phyloP scores from a whole-genome alignment of 2,329 filamentous ascomycete genomes.

The Sclerotinia sclerotiorum region DNA sequence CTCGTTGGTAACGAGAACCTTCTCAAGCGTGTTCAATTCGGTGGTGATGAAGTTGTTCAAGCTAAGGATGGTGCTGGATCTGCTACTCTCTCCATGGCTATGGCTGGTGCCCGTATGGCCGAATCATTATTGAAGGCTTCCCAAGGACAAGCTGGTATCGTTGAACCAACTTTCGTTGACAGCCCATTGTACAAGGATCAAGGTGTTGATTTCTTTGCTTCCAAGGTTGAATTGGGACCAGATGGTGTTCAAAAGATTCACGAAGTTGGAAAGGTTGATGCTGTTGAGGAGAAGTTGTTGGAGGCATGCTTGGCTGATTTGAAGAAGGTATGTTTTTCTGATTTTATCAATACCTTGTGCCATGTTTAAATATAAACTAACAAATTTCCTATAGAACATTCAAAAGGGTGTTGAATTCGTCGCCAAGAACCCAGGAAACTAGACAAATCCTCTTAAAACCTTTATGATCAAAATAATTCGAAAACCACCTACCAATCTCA shows the following conservation, averaged over 20 bases:
- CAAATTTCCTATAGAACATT: constrained; percentile 94
- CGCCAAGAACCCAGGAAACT: constrained; percentile 29
- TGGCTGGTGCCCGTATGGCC: constrained; percentile 81
- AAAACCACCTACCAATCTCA: neutral
- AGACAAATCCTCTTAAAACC: constrained; percentile 13
- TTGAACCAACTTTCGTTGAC: constrained; percentile 97
- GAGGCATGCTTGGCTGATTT: constrained; percentile 81
- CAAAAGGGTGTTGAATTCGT: constrained; percentile 86
- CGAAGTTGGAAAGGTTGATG: constrained; percentile 80
- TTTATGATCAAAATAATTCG: constrained; percentile 8
- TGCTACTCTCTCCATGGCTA: constrained; percentile 97
- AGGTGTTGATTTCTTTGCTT: constrained; percentile 96
- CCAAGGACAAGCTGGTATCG: constrained; percentile 89
- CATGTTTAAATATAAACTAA: constrained; percentile 84
- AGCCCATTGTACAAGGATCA: constrained; percentile 98
- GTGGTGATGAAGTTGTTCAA: constrained; percentile 98
- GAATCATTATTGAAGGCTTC: constrained; percentile 91
- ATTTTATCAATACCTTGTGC: constrained; percentile 44
- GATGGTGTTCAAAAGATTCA: constrained; percentile 94
- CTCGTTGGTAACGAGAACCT: constrained; percentile 78
- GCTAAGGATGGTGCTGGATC: constrained; percentile 98
- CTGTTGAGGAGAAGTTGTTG: constrained; percentile 84
- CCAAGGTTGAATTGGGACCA: constrained; percentile 91
- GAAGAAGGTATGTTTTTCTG: constrained; percentile 54
- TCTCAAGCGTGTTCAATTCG: constrained; percentile 89